Conservation (phyloP, 306 rosid genomes). For the Prunus mume region DNA sequence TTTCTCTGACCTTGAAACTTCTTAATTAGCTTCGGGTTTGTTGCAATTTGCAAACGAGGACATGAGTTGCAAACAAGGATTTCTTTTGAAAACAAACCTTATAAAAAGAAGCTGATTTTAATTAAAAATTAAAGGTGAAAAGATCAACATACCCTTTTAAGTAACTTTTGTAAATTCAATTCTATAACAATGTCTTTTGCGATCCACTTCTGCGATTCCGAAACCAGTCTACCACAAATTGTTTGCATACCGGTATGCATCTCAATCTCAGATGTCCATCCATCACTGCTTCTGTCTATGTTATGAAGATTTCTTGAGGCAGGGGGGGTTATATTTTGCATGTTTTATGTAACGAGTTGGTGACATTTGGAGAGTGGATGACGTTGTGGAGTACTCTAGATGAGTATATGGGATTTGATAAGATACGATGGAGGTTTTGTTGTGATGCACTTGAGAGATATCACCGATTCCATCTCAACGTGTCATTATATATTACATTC, state of each 20-base stretch:
- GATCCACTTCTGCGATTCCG: not conserved
- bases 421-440: not conserved
- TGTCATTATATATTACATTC: no score
- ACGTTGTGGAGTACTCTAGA: not conserved
- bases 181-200: not conserved
- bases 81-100: not conserved
- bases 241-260: not conserved
- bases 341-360: not conserved
- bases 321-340: not conserved
- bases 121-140: not conserved
- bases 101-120: not conserved
- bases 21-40: not conserved
- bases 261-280: not conserved
- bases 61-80: not conserved
- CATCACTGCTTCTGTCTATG: no score
- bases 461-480: no score
- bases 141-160: not conserved
- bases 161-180: not conserved
- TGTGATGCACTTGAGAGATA: not conserved
- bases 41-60: not conserved
- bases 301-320: not conserved
- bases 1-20: no score
- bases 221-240: not conserved
- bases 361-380: not conserved
- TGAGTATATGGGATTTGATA: not conserved